Conservation (phyloP, 495 filamentous ascomycete genomes). For the Podospora pseudoanserina region DNA sequence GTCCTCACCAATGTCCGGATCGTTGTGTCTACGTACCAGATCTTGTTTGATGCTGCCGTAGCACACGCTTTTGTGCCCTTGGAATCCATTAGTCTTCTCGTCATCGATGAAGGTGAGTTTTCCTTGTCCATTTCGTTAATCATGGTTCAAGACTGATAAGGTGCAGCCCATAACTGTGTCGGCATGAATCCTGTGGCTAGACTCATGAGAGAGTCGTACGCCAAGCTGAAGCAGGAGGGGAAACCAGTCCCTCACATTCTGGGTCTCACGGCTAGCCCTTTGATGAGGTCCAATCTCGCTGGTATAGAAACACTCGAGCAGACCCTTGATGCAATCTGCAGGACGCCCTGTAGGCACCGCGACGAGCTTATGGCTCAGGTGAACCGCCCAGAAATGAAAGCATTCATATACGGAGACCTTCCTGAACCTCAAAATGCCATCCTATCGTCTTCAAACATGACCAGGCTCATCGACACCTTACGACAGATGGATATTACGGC, state of each 20-base stretch:
- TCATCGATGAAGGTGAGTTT: slow-evolving; percentile 83
- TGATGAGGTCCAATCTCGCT: slow-evolving; percentile 53
- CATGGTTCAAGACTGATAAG: slow-evolving; percentile 10
- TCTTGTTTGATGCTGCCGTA: slow-evolving; percentile 79
- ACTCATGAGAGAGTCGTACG: slow-evolving; percentile 79
- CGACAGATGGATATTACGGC: slow-evolving; percentile 53
- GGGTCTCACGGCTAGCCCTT: slow-evolving; percentile 81
- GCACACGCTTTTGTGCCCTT: slow-evolving; percentile 76
- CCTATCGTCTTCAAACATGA: slow-evolving; percentile 29
- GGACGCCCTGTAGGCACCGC: slow-evolving; percentile 66
- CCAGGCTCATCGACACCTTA: slow-evolving; percentile 38
- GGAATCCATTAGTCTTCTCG: slow-evolving; percentile 60
- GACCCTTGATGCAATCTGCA: slow-evolving; percentile 71
- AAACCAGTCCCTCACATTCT: slow-evolving; percentile 64
- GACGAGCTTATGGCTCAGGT: slow-evolving; percentile 66
- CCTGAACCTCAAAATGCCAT: slow-evolving; percentile 7
- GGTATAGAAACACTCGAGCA: slow-evolving; percentile 61
- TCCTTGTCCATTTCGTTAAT: not conserved
- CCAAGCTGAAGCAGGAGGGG: slow-evolving; percentile 33
- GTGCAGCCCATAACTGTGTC: slow-evolving; percentile 66
- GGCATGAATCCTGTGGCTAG: slow-evolving; percentile 62
- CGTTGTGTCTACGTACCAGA: slow-evolving; percentile 71
- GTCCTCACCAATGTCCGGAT: slow-evolving; percentile 64
- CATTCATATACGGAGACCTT: slow-evolving; percentile 43
- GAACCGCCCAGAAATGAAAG: slow-evolving; percentile 60